Conservation (phyloP, 257 asterid genomes). For the Mitragyna speciosa region DNA sequence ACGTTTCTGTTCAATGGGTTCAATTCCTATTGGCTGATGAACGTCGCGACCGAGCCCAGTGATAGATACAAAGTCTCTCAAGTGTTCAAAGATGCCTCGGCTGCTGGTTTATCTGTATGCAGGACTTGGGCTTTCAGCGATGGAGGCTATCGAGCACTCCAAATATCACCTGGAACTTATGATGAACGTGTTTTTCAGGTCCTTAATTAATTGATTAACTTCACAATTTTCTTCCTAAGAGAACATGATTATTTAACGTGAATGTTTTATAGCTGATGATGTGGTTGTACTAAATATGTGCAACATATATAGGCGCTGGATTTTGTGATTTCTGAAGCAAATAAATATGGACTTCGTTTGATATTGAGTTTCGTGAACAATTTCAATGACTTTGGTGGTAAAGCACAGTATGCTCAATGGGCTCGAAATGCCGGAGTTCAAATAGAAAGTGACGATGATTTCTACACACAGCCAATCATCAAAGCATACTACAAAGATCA, state of each 20-base stretch:
- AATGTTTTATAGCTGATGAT: too few species aligned
- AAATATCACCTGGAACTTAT: conserved; percentile 62
- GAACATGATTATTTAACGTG: too few species aligned
- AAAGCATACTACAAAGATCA: conserved; percentile 71
- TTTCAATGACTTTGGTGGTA: conserved; percentile 65
- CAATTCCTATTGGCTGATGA: conserved; percentile 81
- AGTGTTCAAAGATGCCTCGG: conserved; percentile 52
- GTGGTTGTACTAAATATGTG: too few species aligned
- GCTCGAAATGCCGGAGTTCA: conserved; percentile 51
- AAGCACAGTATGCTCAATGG: conserved; percentile 57
- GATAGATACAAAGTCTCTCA: conserved; percentile 53
- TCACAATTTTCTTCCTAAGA: too few species aligned
- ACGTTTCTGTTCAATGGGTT: conserved; percentile 75
- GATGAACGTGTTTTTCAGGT: conserved; percentile 78
- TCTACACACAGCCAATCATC: conserved; percentile 56
- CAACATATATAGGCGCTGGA: conserved; percentile 50
- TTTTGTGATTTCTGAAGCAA: conserved; percentile 65
- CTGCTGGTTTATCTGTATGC: conserved; percentile 60
- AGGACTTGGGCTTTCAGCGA: conserved; percentile 80
- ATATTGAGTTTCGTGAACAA: conserved; percentile 66
- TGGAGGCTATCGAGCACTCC: conserved; percentile 53
- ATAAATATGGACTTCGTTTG: conserved; percentile 51
- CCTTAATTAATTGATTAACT: not conserved
- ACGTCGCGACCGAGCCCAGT: conserved; percentile 50
- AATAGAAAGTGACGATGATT: conserved; percentile 56